Evolutionary conservation across 2,329 filamentous ascomycete genomes (phyloP).

Genomic region (Ophiostoma australiae): DNA sequence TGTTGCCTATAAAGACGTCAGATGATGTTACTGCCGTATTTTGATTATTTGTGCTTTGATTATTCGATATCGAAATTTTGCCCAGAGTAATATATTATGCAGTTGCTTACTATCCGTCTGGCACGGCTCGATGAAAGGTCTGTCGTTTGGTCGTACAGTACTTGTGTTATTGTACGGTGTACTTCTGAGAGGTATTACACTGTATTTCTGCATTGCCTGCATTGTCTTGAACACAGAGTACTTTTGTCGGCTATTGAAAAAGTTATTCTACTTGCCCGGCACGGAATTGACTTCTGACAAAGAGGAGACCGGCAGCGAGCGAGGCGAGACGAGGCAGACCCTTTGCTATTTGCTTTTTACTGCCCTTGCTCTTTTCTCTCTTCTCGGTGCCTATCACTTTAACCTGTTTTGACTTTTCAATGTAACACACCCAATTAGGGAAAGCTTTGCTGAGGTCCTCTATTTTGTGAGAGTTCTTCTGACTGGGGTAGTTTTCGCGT

Average conservation of each 20-base stretch:
- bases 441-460: not conserved
- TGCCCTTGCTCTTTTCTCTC: too few relatives aligned
- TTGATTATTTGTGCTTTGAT: not conserved
- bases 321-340: slow-evolving; percentile 1
- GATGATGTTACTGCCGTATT: not conserved
- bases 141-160: not conserved
- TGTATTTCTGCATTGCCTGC: too few relatives aligned
- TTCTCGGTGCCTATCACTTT: not conserved
- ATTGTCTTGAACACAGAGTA: not conserved
- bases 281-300: not conserved
- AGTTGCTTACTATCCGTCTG: not conserved
- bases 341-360: too few relatives aligned
- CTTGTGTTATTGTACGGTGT: not conserved
- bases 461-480: not conserved
- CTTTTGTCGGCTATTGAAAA: not conserved
- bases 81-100: not conserved
- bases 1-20: not conserved
- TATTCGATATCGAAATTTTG: not conserved
- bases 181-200: not conserved
- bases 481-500: not conserved
- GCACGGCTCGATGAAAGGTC: not conserved
- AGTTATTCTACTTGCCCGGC: not conserved
- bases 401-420: not conserved
- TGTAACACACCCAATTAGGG: not conserved
- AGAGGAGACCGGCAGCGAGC: slow-evolving; percentile 5